Base-by-base conservation (phyloP, 176 grass and related monocot genomes). In the Alloteropsis semialata region DNA sequence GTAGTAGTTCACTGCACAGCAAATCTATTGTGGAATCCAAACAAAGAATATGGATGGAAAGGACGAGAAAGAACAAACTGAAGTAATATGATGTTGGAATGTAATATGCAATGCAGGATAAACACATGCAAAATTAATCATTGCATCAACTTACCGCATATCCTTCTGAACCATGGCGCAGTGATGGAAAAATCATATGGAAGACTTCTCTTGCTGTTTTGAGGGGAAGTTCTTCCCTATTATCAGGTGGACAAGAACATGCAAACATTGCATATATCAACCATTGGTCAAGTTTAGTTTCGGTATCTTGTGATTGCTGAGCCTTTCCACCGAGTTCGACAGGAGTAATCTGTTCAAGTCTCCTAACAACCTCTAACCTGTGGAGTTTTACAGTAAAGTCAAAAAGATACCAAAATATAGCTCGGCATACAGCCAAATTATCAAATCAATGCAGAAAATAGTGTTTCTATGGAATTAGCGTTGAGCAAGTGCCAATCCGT, bases 251-350 rank as follows among this genome's bases (percentile, higher is more conserved):
- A 74, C 92, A 98, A 57, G 96, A 95, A 69, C 96, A 98, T 79
- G 87, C 87, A 93, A 98, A 95, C 82, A 95, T 98, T 8, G 92
- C 92, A 86, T 98, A 98, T 87, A 98, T 91, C 68, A 98, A 81
- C 96, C 96, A 98, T 54, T 98, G 96, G 27, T 98, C 96, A 27
- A 95, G 87, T 75, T 98, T 98, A 64, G 87, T 86, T 58, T 98
- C 96, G 37, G 91, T 41, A 89, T 98, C 96, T 70, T 92, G 92
- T 48, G 84, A 88, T 42, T 94, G 92, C 69, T 98, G 84, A 65
- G 91, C 89, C 85, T 95, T 98, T 79, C 96, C 96, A 74, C 96
- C 96, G 29, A 98, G 86, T 54, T 98, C 96, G 3, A 89, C 73
- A 69, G 92, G 96, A 37, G 96, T 98, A 76, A 98, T 91, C 71